Evolutionary conservation across 768 basidiomycete genomes (phyloP).

Genomic region (Strobilomyces echinocephalus): DNA sequence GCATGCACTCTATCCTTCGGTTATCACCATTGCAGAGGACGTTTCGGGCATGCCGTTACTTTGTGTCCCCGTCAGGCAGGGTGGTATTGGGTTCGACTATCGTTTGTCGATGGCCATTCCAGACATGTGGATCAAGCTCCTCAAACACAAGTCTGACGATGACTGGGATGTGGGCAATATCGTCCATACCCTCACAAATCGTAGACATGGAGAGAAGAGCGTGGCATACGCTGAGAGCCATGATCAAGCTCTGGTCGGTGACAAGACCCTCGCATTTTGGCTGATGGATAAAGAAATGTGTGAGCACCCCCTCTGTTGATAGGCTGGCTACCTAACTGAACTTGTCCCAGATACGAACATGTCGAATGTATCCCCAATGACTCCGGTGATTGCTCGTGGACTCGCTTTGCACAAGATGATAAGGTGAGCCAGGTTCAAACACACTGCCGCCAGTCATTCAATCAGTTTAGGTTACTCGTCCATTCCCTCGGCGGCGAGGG

Average conservation of each 20-base stretch:
- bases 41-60: constrained; percentile 99
- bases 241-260: constrained; percentile 96
- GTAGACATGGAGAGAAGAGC: constrained; percentile 85
- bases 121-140: constrained; percentile 99
- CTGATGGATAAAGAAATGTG: constrained; percentile 99
- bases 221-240: constrained; percentile 95
- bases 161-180: constrained; percentile 88
- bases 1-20: constrained; percentile 71
- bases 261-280: constrained; percentile 99
- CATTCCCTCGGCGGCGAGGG: constrained; percentile 95
- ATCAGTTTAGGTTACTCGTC: constrained; percentile 62
- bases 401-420: constrained; percentile 97
- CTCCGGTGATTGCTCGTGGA: constrained; percentile 82
- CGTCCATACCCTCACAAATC: constrained; percentile 84
- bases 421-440: constrained; percentile 46
- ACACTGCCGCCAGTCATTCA: background rate
- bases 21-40: constrained; percentile 95
- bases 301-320: constrained; percentile 35
- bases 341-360: constrained; percentile 74
- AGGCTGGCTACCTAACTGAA: background rate
- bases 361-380: constrained; percentile 81
- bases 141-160: constrained; percentile 86
- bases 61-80: constrained; percentile 68
- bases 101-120: constrained; percentile 97
- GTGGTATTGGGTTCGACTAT: constrained; percentile 97